Base-by-base conservation (phyloP, 1,139 yeast species). In the Neolecta irregularis region DNA sequence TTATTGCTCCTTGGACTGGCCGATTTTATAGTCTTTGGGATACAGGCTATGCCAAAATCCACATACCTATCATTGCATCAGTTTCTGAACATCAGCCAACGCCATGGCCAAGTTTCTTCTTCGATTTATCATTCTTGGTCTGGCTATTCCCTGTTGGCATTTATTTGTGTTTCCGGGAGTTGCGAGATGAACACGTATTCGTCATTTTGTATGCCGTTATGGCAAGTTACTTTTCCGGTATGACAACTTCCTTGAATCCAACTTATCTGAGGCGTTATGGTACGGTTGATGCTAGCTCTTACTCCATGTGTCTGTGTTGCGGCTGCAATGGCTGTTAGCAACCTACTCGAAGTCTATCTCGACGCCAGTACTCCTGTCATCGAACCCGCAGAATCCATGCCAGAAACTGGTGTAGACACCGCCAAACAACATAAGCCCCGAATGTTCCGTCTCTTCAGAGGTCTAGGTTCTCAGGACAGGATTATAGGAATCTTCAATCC, bases 181-280 rank as follows among this genome's bases (percentile, higher is more conserved):
- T 91, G 52, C 69, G 74, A 39, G 81, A 88, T 53, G 96, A 85
- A 60, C 94, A 88, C 48, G 81, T 91, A 24, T 91, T 88, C 56
- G 73, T 88, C 44, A 77, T 88, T 49, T 81, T 83, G 37, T 88
- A 88, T 57, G 69, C 88, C 28, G 91, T 91, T 15, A 66, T 91
- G 47, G 92, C 93, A 49, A 79, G 94, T 8, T 91, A 91, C 59
- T 91, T 91, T 58, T 95, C 98, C 3, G n/a, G n/a, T n/a, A n/a
- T n/a, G n/a, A n/a, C n/a, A n/a, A n/a, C n/a, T n/a, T n/a, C n/a
- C n/a, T n/a, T n/a, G n/a, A n/a, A n/a, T n/a, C n/a, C n/a, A n/a
- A n/a, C n/a, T n/a, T n/a, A n/a, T n/a, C n/a, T n/a, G n/a, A n/a
- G 99, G 99, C 54, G 99, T 91, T 39, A 91, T 91, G 99, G 92